Evolutionary conservation across 2,329 filamentous ascomycete genomes (phyloP).

Genomic region (Nemania bipapillata): DNA sequence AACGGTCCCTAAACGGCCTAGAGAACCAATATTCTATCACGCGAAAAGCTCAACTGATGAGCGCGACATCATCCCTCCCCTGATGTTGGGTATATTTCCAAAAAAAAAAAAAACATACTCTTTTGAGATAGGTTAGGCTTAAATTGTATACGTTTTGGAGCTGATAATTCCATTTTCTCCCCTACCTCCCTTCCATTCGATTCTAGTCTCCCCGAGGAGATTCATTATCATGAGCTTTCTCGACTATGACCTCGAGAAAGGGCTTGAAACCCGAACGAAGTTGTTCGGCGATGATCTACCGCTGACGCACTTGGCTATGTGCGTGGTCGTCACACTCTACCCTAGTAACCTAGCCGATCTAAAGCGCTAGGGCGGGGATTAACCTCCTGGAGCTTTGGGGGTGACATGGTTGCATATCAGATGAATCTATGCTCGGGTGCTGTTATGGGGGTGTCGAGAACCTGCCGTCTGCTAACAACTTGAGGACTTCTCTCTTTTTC

Average conservation of each 20-base stretch:
- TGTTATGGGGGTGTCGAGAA: not conserved
- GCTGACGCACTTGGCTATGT: too few species aligned
- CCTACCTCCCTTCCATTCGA: not conserved
- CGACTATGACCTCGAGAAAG: not conserved
- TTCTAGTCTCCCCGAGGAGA: not conserved
- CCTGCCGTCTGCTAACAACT: not conserved
- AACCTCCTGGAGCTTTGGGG: not conserved
- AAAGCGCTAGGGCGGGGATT: not conserved
- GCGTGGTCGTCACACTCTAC: not conserved
- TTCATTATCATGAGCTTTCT: not conserved
- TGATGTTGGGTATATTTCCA: too few species aligned
- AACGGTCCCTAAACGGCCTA: too few species aligned
- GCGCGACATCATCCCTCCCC: too few species aligned
- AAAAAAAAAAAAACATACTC: too few species aligned
- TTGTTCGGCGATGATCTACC: not conserved
- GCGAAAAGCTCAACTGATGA: too few species aligned
- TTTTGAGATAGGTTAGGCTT: too few species aligned
- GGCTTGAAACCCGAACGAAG: not conserved
- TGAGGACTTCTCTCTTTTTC: not conserved
- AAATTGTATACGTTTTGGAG: not conserved
- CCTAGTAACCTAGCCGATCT: not conserved
- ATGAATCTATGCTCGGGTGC: not conserved
- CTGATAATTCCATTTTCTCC: not conserved
- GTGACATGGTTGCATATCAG: not conserved
- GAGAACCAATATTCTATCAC: too few species aligned